Conservation (phyloP, 1,139 yeast genomes). For the Zygotorulaspora mrakii region DNA sequence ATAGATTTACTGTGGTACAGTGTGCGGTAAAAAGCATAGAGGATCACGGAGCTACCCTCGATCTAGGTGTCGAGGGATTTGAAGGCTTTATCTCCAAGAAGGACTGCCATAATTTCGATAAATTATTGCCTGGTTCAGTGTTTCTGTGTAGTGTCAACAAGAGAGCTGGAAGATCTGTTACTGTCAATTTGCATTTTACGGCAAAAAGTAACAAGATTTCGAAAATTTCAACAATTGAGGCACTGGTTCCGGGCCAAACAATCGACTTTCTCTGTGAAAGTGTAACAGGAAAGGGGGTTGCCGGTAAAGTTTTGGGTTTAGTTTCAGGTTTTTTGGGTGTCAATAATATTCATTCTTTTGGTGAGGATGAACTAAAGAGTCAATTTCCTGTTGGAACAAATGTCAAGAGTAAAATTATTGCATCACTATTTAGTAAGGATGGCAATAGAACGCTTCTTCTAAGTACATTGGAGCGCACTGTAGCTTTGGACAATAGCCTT, state of each 20-base stretch:
- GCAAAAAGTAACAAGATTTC: constrained; percentile 47
- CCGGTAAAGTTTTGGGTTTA: constrained; percentile 64
- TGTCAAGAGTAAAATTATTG: constrained; percentile 67
- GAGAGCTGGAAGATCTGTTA: constrained; percentile 57
- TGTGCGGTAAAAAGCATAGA: constrained; percentile 75
- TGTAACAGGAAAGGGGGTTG: constrained; percentile 57
- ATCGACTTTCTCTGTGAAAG: constrained; percentile 72
- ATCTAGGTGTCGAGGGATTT: constrained; percentile 55
- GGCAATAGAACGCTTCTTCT: constrained; percentile 60
- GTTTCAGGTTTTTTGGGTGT: constrained; percentile 68
- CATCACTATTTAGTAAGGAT: constrained; percentile 48
- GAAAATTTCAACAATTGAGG: constrained; percentile 65
- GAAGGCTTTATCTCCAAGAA: constrained; percentile 77
- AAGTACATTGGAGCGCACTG: constrained; percentile 58
- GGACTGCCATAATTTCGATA: constrained; percentile 42
- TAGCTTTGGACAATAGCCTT: constrained; percentile 33
- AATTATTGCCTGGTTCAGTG: constrained; percentile 45
- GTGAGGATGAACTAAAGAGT: constrained; percentile 51
- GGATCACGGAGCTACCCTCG: constrained; percentile 84
- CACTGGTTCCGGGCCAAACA: constrained; percentile 78
- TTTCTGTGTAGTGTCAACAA: constrained; percentile 48
- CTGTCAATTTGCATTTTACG: constrained; percentile 46
- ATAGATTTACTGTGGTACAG: constrained; percentile 62
- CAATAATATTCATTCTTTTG: constrained; percentile 56
- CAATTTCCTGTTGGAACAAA: constrained; percentile 63